Percentiles rank a stretch among this genome's conserved stretches.
Evolutionary conservation across 2,329 filamentous ascomycete genomes (phyloP).

Genomic region (Aspergillus candidus): DNA sequence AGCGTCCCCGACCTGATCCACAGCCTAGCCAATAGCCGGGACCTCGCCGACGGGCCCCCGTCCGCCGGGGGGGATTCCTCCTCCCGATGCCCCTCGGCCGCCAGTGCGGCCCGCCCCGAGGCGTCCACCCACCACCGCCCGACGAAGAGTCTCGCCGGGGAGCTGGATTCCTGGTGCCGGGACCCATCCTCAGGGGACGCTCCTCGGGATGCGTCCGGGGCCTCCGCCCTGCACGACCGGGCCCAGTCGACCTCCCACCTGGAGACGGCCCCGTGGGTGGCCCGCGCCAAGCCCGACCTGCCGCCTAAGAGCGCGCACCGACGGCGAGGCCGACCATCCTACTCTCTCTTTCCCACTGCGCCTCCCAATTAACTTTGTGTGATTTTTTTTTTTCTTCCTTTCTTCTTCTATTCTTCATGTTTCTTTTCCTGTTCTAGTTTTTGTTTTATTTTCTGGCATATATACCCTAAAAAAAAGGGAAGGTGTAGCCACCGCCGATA

Average conservation of each 20-base stretch:
- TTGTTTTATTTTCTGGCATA: background rate
- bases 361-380: slow-evolving; percentile 5
- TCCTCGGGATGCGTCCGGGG: slow-evolving; percentile 12
- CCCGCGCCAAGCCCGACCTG: slow-evolving; percentile 16
- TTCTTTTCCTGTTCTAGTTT: background rate
- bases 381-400: too few species aligned
- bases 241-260: slow-evolving; percentile 33
- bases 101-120: slow-evolving; percentile 13
- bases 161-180: slow-evolving; percentile 22
- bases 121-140: slow-evolving; percentile 29
- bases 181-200: slow-evolving; percentile 23
- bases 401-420: too few species aligned
- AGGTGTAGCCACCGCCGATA: too few species aligned
- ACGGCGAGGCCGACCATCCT: slow-evolving; percentile 37
- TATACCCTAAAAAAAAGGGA: background rate
- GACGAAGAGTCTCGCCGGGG: slow-evolving; percentile 33
- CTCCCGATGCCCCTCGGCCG: slow-evolving; percentile 7
- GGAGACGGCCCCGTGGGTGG: slow-evolving; percentile 17
- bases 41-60: slow-evolving; percentile 22
- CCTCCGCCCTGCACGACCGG: slow-evolving; percentile 27
- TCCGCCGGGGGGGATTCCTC: slow-evolving; percentile 11
- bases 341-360: slow-evolving; percentile 29
- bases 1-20: slow-evolving; percentile 42
- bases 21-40: slow-evolving; percentile 36
- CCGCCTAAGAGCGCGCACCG: slow-evolving; percentile 24